Conservation (phyloP, 208 protist species). For the Phytomonas francai region DNA sequence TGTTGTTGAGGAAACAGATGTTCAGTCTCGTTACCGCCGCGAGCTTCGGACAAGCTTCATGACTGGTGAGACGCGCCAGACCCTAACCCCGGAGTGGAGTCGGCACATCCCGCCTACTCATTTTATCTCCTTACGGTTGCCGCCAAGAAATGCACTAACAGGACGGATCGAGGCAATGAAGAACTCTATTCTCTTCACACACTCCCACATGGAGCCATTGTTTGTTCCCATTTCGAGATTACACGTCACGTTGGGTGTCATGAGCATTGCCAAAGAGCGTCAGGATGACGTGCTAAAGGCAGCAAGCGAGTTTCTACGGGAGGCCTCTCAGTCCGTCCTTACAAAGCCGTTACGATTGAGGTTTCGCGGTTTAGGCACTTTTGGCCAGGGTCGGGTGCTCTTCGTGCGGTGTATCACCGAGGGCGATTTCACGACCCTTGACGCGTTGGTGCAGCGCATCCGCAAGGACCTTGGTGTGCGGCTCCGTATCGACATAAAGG, state of each 20-base stretch:
- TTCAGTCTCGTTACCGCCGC: constrained; percentile 72
- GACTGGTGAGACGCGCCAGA: constrained; percentile 75
- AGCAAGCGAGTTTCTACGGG: constrained; percentile 31
- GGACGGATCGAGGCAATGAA: constrained; percentile 67
- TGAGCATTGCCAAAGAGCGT: constrained; percentile 26
- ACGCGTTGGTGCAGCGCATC: constrained; percentile 43
- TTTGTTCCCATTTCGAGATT: constrained; percentile 57
- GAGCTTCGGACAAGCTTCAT: constrained; percentile 69
- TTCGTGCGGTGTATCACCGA: constrained; percentile 61
- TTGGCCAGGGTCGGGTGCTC: constrained; percentile 66
- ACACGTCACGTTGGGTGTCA: constrained; percentile 81
- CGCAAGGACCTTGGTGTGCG: constrained; percentile 36
- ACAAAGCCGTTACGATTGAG: constrained; percentile 51
- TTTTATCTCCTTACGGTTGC: constrained; percentile 76
- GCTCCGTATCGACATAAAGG: constrained; percentile 72
- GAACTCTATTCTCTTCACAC: constrained; percentile 56
- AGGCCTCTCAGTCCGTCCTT: constrained; percentile 26
- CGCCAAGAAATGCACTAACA: constrained; percentile 36
- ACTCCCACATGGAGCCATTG: constrained; percentile 40
- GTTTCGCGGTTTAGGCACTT: constrained; percentile 80
- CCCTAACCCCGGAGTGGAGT: constrained; percentile 54
- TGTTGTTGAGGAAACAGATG: constrained; percentile 43
- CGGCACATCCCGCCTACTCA: constrained; percentile 52
- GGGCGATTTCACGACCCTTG: constrained; percentile 51
- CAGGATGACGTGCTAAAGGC: not conserved